phyloP scores from a whole-genome alignment of 176 grass and related monocot species.

The Dactylis glomerata region DNA sequence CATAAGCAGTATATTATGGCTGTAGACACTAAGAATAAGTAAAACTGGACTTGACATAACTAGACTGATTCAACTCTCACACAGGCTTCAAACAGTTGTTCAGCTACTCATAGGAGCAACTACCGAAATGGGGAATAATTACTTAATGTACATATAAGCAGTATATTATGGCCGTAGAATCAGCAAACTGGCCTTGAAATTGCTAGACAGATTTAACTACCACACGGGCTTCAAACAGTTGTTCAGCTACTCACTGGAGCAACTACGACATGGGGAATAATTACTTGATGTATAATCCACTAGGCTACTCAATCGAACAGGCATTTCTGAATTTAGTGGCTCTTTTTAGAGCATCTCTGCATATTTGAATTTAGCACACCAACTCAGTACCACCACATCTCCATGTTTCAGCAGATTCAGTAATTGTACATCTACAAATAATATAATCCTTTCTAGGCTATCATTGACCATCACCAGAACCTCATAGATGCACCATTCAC shows the following conservation, averaged over 20 bases:
- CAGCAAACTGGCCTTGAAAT: background rate
- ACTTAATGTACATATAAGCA: too few species aligned
- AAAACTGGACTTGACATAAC: background rate
- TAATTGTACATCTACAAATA: background rate
- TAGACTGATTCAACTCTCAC: background rate
- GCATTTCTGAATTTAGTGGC: background rate
- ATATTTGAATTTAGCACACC: background rate
- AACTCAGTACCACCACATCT: background rate
- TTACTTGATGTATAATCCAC: background rate
- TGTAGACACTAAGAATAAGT: background rate
- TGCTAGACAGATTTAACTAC: background rate
- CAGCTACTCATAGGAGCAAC: background rate
- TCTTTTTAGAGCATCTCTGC: background rate
- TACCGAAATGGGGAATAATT: background rate
- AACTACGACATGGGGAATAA: background rate
- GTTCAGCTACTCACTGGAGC: background rate
- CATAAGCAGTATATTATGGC: too few species aligned
- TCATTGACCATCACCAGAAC: background rate
- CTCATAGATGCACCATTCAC: too few species aligned
- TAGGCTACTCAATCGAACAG: background rate
- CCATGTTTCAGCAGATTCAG: background rate
- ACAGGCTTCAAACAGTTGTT: background rate
- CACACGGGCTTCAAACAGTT: background rate
- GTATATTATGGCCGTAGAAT: background rate
- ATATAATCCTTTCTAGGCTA: background rate